A percentile compares a stretch with the other conserved stretches of the same genome.
These are phyloP conservation scores for Secale cereale DNA, from an alignment of 176 grass and related monocot species.

Conservation along the genomic window DNA sequence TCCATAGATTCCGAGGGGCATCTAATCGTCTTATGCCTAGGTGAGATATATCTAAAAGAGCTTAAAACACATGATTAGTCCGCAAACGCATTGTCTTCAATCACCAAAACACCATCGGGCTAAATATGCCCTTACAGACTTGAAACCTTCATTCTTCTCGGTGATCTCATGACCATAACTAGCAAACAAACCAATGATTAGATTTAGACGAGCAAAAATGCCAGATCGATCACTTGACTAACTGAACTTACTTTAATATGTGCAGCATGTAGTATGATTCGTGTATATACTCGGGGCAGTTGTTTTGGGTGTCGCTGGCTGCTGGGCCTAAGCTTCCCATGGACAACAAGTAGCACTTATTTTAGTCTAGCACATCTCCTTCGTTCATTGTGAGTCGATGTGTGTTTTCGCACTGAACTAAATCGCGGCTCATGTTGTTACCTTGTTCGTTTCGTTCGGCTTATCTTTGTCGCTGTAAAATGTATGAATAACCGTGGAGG, in stretches of 20 bases:
- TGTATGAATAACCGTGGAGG: no score
- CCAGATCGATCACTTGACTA: neutral
- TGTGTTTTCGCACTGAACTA: no score
- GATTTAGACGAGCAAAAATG: neutral
- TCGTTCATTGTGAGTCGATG: neutral
- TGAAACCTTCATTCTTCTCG: conserved; percentile 12
- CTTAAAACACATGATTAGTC: no score
- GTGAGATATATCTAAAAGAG: no score
- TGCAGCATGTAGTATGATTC: neutral
- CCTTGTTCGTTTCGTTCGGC: no score
- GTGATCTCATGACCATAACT: neutral
- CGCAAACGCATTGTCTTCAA: no score
- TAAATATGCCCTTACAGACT: no score
- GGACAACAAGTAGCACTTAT: neutral
- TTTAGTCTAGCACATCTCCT: neutral
- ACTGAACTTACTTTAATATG: neutral
- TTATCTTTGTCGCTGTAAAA: no score
- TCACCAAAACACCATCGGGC: no score
- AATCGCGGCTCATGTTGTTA: no score
- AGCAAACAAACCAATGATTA: conserved; percentile 18
- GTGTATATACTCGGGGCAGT: neutral
- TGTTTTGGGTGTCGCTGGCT: neutral
- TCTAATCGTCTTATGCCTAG: no score
- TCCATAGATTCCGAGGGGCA: no score
- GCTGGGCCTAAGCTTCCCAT: conserved; percentile 4